Conservation (phyloP, 2,329 filamentous ascomycete species). For the Dendryphion nanum region DNA sequence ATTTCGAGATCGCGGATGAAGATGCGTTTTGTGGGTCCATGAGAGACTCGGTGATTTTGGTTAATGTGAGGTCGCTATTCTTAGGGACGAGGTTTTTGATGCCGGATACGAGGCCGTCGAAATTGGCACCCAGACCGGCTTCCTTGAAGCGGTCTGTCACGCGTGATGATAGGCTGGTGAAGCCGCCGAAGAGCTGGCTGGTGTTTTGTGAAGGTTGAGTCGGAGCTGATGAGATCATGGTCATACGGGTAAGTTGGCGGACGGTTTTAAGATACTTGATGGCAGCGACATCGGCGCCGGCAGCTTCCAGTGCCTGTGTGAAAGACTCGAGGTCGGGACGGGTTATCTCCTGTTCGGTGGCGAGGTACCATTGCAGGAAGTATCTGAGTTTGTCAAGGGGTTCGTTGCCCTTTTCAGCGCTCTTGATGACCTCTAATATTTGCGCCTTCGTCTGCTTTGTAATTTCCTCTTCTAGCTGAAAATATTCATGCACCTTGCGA, state of each 20-base stretch:
- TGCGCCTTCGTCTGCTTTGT: slow-evolving; percentile 88
- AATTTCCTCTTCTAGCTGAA: slow-evolving; percentile 90
- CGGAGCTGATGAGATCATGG: slow-evolving; percentile 87
- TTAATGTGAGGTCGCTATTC: slow-evolving; percentile 92
- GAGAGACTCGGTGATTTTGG: slow-evolving; percentile 95
- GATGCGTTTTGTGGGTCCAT: slow-evolving; percentile 94
- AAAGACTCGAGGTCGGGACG: slow-evolving; percentile 82
- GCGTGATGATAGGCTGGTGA: slow-evolving; percentile 86
- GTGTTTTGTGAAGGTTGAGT: slow-evolving; percentile 63
- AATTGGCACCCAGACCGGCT: slow-evolving; percentile 79
- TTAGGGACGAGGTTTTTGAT: slow-evolving; percentile 98
- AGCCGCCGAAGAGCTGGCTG: slow-evolving; percentile 85
- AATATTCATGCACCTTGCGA: slow-evolving; percentile 92
- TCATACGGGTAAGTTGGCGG: slow-evolving; percentile 94
- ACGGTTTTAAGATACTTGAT: slow-evolving; percentile 79
- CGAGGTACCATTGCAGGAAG: slow-evolving; percentile 91
- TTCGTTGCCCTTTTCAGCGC: slow-evolving; percentile 76
- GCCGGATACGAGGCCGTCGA: slow-evolving; percentile 90
- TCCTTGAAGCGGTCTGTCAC: slow-evolving; percentile 94
- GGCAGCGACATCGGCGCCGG: slow-evolving; percentile 73
- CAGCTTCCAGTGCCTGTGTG: slow-evolving; percentile 74
- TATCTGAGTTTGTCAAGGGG: slow-evolving; percentile 86
- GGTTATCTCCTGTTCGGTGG: slow-evolving; percentile 83
- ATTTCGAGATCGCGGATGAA: slow-evolving; percentile 90
- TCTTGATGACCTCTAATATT: slow-evolving; percentile 81